Evolutionary conservation across 2,329 filamentous ascomycete species (phyloP).

Genomic region (Colletotrichum brevisporum): DNA sequence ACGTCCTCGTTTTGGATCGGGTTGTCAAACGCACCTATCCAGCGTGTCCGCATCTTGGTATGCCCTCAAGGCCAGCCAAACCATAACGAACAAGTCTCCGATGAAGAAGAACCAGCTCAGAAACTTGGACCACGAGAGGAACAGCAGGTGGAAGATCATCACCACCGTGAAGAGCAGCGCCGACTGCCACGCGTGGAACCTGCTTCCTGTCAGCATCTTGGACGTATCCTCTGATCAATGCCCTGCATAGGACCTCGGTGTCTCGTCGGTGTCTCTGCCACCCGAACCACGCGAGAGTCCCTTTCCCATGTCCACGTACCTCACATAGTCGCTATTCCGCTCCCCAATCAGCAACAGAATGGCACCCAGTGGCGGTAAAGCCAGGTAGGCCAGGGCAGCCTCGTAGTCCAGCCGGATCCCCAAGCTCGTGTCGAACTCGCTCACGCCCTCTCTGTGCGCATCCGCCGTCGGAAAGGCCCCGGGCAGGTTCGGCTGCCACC

Average conservation of each 20-base stretch:
- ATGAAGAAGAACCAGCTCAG: conserved; percentile 88
- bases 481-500: conserved; percentile 58
- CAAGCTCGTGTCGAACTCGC: conserved; percentile 92
- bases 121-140: conserved; percentile 83
- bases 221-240: conserved; percentile 2
- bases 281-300: neutral
- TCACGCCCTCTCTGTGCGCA: conserved; percentile 70
- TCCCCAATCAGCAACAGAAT: conserved; percentile 89
- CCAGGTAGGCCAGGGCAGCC: conserved; percentile 89
- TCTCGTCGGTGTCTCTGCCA: neutral
- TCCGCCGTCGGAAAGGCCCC: conserved; percentile 55
- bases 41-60: conserved; percentile 84
- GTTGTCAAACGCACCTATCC: conserved; percentile 63
- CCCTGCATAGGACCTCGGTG: neutral
- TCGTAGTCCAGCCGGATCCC: conserved; percentile 91
- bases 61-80: conserved; percentile 81
- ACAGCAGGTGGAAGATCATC: conserved; percentile 85
- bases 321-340: conserved; percentile 96
- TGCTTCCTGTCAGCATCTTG: conserved; percentile 49
- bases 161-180: conserved; percentile 83
- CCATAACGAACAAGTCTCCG: conserved; percentile 82
- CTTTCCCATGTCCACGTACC: conserved; percentile 66
- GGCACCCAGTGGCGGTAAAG: conserved; percentile 87
- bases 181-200: conserved; percentile 97
- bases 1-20: conserved; percentile 54